Evolutionary conservation across 768 basidiomycete species (phyloP).

Genomic region (Termitomyces sp.): DNA sequence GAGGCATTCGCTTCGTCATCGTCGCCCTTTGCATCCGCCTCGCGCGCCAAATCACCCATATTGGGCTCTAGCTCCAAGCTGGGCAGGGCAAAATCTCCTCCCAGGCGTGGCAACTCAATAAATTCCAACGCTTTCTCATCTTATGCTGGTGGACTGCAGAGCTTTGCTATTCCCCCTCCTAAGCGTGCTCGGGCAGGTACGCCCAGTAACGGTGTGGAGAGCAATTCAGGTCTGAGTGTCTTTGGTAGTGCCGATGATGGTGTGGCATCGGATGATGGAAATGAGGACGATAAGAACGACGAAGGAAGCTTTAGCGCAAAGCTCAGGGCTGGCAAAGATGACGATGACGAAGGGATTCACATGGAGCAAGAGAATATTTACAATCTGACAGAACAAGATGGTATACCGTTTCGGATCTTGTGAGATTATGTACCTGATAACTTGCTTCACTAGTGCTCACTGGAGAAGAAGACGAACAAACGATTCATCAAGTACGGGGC

Average conservation of each 20-base stretch:
- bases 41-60: conserved; percentile 56
- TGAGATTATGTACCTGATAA: neutral
- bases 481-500: conserved; percentile 72
- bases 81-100: conserved; percentile 54
- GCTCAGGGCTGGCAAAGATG: conserved; percentile 60
- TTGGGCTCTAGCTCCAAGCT: conserved; percentile 41
- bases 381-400: conserved; percentile 67
- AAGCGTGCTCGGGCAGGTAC: conserved; percentile 58
- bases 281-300: conserved; percentile 48
- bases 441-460: conserved; percentile 53
- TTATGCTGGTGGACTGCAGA: conserved; percentile 53
- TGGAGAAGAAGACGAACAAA: conserved; percentile 82
- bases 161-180: conserved; percentile 48
- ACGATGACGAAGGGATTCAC: conserved; percentile 49
- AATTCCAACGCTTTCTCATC: conserved; percentile 57
- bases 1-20: conserved; percentile 30
- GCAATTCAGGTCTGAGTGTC: conserved; percentile 25
- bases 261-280: conserved; percentile 34
- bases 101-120: conserved; percentile 41
- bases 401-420: conserved; percentile 34
- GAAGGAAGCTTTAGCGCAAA: conserved; percentile 60
- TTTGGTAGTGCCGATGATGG: conserved; percentile 26
- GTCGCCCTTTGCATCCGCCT: conserved; percentile 29
- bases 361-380: conserved; percentile 46
- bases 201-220: conserved; percentile 48